Conservation (phyloP, 2,329 filamentous ascomycete genomes). For the Myriosclerotinia curreyana region DNA sequence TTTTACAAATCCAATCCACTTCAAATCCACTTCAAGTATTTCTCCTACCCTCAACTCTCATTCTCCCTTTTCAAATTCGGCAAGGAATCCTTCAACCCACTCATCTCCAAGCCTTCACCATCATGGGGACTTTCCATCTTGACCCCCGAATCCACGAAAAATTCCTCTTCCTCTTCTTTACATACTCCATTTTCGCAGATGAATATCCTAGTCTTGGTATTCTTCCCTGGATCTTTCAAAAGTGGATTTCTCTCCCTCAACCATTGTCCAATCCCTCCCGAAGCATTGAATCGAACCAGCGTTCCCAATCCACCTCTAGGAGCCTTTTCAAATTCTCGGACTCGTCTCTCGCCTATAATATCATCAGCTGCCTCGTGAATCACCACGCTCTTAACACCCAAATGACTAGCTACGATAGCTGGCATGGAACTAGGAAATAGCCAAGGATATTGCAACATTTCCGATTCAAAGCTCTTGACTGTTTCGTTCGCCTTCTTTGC, state of each 20-base stretch:
- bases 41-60: background rate
- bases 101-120: background rate
- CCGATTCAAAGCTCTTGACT: slow-evolving; percentile 81
- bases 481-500: slow-evolving; percentile 66
- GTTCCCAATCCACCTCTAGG: slow-evolving; percentile 34
- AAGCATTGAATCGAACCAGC: slow-evolving; percentile 31
- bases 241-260: slow-evolving; percentile 49
- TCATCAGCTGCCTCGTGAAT: slow-evolving; percentile 40
- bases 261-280: slow-evolving; percentile 42
- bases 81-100: slow-evolving; percentile 4
- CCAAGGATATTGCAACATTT: slow-evolving; percentile 90
- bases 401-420: slow-evolving; percentile 65
- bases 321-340: slow-evolving; percentile 39
- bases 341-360: slow-evolving; percentile 28
- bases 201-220: slow-evolving; percentile 43
- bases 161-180: slow-evolving; percentile 40
- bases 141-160: slow-evolving; percentile 17
- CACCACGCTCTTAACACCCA: slow-evolving; percentile 64
- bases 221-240: slow-evolving; percentile 38
- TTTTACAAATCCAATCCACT: background rate
- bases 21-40: background rate
- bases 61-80: background rate
- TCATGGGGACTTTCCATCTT: background rate
- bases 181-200: slow-evolving; percentile 48
- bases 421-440: slow-evolving; percentile 80